Evolutionary conservation across 768 basidiomycete species (phyloP).

Genomic region (Collybia sordida): DNA sequence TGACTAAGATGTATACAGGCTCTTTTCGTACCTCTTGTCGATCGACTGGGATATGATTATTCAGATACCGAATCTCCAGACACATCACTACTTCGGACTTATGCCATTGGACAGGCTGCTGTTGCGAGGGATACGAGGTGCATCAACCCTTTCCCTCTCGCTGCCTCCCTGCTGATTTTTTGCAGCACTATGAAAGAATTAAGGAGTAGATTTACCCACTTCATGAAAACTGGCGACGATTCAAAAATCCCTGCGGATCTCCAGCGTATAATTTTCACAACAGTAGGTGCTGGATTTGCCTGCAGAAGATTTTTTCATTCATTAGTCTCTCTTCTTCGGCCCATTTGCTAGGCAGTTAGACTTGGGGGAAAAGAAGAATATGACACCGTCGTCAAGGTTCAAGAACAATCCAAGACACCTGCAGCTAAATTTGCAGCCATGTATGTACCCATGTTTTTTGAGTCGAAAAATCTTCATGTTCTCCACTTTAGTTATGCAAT

Average conservation of each 20-base stretch:
- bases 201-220: slow-evolving; percentile 65
- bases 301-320: slow-evolving; percentile 1
- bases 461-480: background rate
- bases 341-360: slow-evolving; percentile 54
- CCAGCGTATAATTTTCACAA: slow-evolving; percentile 50
- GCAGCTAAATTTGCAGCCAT: slow-evolving; percentile 70
- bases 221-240: slow-evolving; percentile 70
- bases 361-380: slow-evolving; percentile 77
- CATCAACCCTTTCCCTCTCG: slow-evolving; percentile 7
- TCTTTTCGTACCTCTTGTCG: slow-evolving; percentile 73
- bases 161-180: background rate
- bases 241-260: slow-evolving; percentile 82
- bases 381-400: slow-evolving; percentile 66
- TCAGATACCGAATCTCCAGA: slow-evolving; percentile 63
- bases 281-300: slow-evolving; percentile 35
- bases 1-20: slow-evolving; percentile 31
- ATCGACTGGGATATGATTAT: slow-evolving; percentile 80
- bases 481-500: slow-evolving; percentile 48
- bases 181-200: slow-evolving; percentile 44
- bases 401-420: slow-evolving; percentile 73
- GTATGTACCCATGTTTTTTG: slow-evolving; percentile 32
- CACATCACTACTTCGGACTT: slow-evolving; percentile 69
- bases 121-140: slow-evolving; percentile 22
- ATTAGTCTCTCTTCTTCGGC: background rate
- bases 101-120: slow-evolving; percentile 59